phyloP scores from a whole-genome alignment of 1,284 basidiomycete species.

The Naganishia sp. region DNA sequence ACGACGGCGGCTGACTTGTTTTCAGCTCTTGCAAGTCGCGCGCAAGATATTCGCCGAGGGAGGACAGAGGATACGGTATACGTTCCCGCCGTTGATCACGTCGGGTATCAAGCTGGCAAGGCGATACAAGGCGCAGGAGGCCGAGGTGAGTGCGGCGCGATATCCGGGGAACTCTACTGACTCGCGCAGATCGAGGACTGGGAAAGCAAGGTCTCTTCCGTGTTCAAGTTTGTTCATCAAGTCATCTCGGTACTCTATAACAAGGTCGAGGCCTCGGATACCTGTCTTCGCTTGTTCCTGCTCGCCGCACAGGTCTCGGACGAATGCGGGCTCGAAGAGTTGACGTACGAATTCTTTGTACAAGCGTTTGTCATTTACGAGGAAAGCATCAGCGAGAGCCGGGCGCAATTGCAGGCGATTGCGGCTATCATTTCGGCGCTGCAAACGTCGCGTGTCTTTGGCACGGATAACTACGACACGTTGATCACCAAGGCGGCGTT shows the following conservation, averaged over 20 bases:
- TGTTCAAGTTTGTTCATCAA: conserved; percentile 90
- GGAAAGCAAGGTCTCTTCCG: conserved; percentile 73
- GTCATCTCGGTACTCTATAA: conserved; percentile 85
- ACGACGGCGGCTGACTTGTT: conserved; percentile 5
- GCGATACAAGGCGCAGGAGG: conserved; percentile 73
- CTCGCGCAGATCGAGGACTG: conserved; percentile 70
- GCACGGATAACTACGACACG: conserved; percentile 89
- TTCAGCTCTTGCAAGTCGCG: conserved; percentile 80
- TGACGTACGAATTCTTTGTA: conserved; percentile 92
- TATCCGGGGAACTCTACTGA: conserved; percentile 28
- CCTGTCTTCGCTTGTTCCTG: conserved; percentile 88
- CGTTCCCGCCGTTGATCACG: conserved; percentile 89
- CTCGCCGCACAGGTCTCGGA: conserved; percentile 89
- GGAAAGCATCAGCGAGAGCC: conserved; percentile 87
- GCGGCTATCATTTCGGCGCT: conserved; percentile 86
- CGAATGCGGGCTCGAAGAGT: conserved; percentile 87
- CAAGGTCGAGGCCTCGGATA: conserved; percentile 84
- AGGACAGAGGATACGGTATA: conserved; percentile 90
- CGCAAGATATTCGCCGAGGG: conserved; percentile 82
- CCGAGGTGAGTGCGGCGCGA: conserved; percentile 39
- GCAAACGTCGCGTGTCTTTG: conserved; percentile 80
- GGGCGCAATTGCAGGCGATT: conserved; percentile 89
- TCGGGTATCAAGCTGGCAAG: conserved; percentile 85
- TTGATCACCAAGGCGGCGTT: conserved; percentile 92
- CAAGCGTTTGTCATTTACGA: conserved; percentile 95